A percentile compares a stretch with the other conserved stretches of the same genome.
phyloP scores from a whole-genome alignment of 1,139 yeast genomes.

The Lodderomyces theae region DNA sequence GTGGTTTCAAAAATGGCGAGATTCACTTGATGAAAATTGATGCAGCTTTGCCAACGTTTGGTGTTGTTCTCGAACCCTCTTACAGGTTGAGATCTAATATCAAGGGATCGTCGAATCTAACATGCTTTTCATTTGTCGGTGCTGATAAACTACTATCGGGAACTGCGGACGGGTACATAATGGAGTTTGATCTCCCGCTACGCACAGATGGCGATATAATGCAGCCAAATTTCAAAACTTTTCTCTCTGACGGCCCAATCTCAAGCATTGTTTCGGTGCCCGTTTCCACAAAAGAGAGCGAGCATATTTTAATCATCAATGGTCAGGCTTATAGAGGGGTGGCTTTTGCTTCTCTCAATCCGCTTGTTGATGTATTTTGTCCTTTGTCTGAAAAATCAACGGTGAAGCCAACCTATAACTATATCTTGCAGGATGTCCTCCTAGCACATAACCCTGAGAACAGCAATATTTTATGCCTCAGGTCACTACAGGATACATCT shows the following conservation, averaged over 20 bases:
- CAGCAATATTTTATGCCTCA: conserved; percentile 26
- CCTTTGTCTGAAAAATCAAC: conserved; percentile 21
- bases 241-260: conserved; percentile 52
- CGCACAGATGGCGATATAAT: conserved; percentile 12
- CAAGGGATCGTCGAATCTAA: conserved; percentile 24
- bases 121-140: conserved; percentile 56
- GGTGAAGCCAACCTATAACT: conserved; percentile 29
- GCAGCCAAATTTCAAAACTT: conserved; percentile 48
- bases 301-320: conserved; percentile 38
- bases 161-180: conserved; percentile 60
- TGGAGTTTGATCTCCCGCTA: conserved; percentile 52
- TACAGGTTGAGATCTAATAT: conserved; percentile 20
- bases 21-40: conserved; percentile 50
- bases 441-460: conserved; percentile 30
- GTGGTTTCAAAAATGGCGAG: conserved; percentile 62
- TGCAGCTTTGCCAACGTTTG: conserved; percentile 16
- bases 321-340: conserved; percentile 48
- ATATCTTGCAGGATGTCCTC: conserved; percentile 24
- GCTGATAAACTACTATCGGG: conserved; percentile 57
- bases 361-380: conserved; percentile 29
- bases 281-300: conserved; percentile 29
- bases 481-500: conserved; percentile 38
- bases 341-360: conserved; percentile 42
- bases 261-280: conserved; percentile 29
- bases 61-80: conserved; percentile 28